Evolutionary conservation across 169 alveolate species (phyloP), one percentile per base, ranked within the genome.

Genomic region (Fabrea salina): DNA sequence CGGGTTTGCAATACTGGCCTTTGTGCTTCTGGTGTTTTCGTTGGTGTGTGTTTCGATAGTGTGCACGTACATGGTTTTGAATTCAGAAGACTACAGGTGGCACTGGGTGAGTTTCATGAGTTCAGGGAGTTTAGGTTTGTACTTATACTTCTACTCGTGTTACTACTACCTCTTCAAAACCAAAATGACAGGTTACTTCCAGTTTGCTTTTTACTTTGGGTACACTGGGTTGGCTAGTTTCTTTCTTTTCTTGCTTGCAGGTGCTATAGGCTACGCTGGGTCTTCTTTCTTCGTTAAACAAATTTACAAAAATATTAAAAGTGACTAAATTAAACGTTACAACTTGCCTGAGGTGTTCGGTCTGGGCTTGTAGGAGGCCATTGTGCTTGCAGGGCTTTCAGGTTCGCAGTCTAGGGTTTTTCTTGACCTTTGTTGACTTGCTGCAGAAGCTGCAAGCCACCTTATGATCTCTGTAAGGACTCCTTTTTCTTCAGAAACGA

Each of bases 21-120:
- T 74, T 3, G n/a, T 50, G 25, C 37, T 81, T 4, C 61, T 81
- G 37, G 77, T 54, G 3, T 8, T 71, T n/a, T 70, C 77, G n/a
- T 3, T 72, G 27, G 49, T 50, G 8, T 81, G 86, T 57, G 83
- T 81, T 4, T 8, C 70, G 5, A 74, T 81, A 6, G 83, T 80
- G 19, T 39, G 44, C 43, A 80, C 78, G 27, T 81, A 81, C 37
- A 27, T 66, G 27, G 58, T 66, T 13, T 44, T 81, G 41, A 81
- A 81, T 37, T 64, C 76, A 11, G 86, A 81, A 39, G 86, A 81
- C 49, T 81, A 81, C 22, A 32, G 86, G 35, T 81, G 86, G 86
- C 82, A 33, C 37, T 81, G 86, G 86, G 43, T 72, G 59, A 64
- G 82, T 47, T 81, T 81, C 56, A 57, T 70, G 11, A 22, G 59